Evolutionary conservation across 1,284 basidiomycete genomes (phyloP).

Genomic region (Ustilago xerochloae): DNA sequence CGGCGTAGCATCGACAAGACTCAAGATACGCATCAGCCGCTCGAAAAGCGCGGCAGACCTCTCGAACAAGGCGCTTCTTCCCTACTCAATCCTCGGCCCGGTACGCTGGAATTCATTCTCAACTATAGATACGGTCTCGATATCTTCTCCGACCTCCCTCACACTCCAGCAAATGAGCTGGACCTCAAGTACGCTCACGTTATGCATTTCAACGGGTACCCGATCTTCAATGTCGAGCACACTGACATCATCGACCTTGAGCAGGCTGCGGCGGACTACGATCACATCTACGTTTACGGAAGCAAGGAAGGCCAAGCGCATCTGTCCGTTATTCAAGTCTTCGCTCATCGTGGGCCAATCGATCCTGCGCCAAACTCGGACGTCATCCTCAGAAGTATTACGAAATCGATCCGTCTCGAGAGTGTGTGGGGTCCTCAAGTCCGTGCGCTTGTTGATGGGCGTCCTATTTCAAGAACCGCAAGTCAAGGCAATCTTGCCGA

Average conservation of each 20-base stretch:
- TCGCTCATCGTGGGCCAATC: neutral
- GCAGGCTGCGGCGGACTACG: conserved; percentile 4
- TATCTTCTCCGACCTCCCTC: neutral
- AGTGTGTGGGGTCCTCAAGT: neutral
- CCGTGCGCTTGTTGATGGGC: conserved; percentile 1
- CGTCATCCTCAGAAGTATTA: neutral
- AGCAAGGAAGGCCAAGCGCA: neutral
- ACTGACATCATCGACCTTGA: neutral
- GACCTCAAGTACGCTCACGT: neutral
- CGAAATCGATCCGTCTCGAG: neutral
- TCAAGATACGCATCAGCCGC: neutral
- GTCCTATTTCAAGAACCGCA: neutral
- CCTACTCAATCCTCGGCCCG: neutral
- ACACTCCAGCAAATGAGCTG: neutral
- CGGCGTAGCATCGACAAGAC: neutral
- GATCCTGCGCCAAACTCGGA: neutral
- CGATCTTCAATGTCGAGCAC: neutral
- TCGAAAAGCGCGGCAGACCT: neutral
- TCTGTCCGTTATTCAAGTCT: neutral
- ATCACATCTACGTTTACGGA: conserved; percentile 1
- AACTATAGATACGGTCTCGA: neutral
- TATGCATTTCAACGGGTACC: neutral
- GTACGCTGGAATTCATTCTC: conserved; percentile 2
- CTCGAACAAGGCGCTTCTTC: neutral
- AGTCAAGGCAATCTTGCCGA: neutral